These are phyloP conservation scores for Trebouxia sp. DNA, from an alignment of 139 green algal species.

Conservation along the genomic window DNA sequence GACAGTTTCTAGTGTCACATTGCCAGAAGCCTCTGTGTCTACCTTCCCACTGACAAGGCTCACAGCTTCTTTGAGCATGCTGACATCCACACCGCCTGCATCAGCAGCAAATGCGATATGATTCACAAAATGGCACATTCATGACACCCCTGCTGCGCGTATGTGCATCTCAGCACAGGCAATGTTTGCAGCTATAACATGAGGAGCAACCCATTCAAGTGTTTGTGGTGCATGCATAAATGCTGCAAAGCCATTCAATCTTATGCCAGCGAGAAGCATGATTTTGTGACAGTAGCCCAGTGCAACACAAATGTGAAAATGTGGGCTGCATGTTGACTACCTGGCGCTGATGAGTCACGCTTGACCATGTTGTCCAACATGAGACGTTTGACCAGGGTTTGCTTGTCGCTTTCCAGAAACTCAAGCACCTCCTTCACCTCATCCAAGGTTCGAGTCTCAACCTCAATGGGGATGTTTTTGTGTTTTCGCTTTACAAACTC, in stretches of 20 bases:
- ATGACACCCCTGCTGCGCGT: too few species aligned
- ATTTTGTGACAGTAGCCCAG: too few species aligned
- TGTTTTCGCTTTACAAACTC: slow-evolving; percentile 56
- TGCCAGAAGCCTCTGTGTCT: slow-evolving; percentile 95
- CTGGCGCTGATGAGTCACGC: slow-evolving; percentile 35
- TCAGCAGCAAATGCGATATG: not conserved
- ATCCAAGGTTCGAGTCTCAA: slow-evolving; percentile 91
- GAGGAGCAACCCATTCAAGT: too few species aligned
- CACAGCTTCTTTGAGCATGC: slow-evolving; percentile 68
- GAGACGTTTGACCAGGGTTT: slow-evolving; percentile 63
- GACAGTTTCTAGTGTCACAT: slow-evolving; percentile 90
- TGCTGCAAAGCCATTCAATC: too few species aligned
- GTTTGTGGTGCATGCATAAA: too few species aligned
- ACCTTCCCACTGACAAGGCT: slow-evolving; percentile 50
- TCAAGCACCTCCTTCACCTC: slow-evolving; percentile 86
- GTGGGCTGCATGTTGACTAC: too few species aligned
- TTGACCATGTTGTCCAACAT: slow-evolving; percentile 99
- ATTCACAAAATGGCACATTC: too few species aligned
- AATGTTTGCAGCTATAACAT: too few species aligned
- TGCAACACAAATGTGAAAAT: too few species aligned
- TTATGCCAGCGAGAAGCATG: too few species aligned
- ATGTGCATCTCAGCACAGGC: too few species aligned
- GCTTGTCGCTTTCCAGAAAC: slow-evolving; percentile 42
- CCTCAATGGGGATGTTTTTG: slow-evolving; percentile 70
- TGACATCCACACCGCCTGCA: slow-evolving; percentile 79